Evolutionary conservation across 2,329 filamentous ascomycete species (phyloP).

Genomic region (Aspergillus sp.): DNA sequence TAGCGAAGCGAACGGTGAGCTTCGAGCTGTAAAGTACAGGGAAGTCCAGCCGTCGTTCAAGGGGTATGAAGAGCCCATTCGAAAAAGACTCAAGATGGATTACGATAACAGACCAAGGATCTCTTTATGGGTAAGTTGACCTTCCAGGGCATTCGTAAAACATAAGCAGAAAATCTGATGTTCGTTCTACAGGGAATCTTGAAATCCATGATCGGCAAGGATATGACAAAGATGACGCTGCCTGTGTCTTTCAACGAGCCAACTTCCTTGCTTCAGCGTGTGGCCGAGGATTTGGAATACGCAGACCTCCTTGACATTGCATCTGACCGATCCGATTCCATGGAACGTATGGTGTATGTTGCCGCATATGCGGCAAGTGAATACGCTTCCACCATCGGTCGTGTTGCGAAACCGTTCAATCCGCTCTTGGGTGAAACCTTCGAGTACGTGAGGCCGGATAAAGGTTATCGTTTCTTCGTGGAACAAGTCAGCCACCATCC

Average conservation of each 20-base stretch:
- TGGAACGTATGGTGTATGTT: constrained; percentile 89
- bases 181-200: constrained; percentile 64
- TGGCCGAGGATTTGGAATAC: constrained; percentile 97
- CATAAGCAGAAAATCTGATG: background rate
- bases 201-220: constrained; percentile 99
- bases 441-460: constrained; percentile 91
- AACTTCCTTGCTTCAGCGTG: constrained; percentile 87
- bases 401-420: constrained; percentile 97
- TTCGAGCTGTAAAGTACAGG: constrained; percentile 44
- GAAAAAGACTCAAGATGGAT: constrained; percentile 76
- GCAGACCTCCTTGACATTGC: constrained; percentile 85
- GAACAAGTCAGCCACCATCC: constrained; percentile 98
- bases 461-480: constrained; percentile 96
- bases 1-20: constrained; percentile 31
- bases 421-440: constrained; percentile 93
- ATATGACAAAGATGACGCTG: constrained; percentile 99
- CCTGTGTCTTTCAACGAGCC: constrained; percentile 98
- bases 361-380: constrained; percentile 93
- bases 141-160: constrained; percentile 2
- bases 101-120: constrained; percentile 89
- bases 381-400: constrained; percentile 92
- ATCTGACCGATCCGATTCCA: constrained; percentile 75
- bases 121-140: constrained; percentile 74
- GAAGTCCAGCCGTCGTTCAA: constrained; percentile 73
- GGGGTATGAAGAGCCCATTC: constrained; percentile 85